Base-by-base conservation (phyloP, 2,329 filamentous ascomycete species). In the Hirsutella rhossiliensis region DNA sequence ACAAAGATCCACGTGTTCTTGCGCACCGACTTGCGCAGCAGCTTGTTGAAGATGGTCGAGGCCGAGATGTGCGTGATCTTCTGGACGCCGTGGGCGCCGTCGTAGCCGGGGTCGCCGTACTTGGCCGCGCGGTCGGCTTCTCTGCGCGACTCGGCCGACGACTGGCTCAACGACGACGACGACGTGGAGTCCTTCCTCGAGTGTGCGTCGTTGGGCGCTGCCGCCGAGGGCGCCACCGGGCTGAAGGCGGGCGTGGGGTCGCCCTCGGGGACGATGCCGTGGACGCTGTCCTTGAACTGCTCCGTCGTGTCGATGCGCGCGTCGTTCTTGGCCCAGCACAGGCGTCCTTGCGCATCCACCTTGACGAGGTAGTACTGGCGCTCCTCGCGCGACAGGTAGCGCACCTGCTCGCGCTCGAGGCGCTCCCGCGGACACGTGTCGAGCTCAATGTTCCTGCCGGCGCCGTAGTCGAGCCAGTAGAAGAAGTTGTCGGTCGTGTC, bases 1-100 rank as follows among this genome's bases (percentile, higher is more conserved):
- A 89, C 88, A 55, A 94, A 96, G 50, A 95, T 94, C 89, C 89
- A 95, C 5, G 85, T 92, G 56, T 90, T 89, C 49, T 87, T 87
- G 61, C 81, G 84, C 34, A 88, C 84, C 0, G 84, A 81, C 50
- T 86, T 83, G 47, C 85, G 78, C 15, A 92, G 71, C 6, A 94
- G 69, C 50, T 84, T 83, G 60, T 92, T 87, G 59, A 90, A 76
- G 4, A 94, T 72, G 1, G 82, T 81, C 1, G 82, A 77, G 1
- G 83, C 77, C 5, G 77, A 84, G 3, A 88, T 69, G 54, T 87
- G 78, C 40, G 74, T 76, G 13, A 72, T 59, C 50, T 68, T 71
- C 48, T 65, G 64, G 27, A 68, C 34, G 19, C 81, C 78, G 47
- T 75, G 78, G 0, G 74, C 73, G 5, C 78, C 62, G 50, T 84